Conservation (phyloP, 208 protist species). For the Wallacemonas rigidus region DNA sequence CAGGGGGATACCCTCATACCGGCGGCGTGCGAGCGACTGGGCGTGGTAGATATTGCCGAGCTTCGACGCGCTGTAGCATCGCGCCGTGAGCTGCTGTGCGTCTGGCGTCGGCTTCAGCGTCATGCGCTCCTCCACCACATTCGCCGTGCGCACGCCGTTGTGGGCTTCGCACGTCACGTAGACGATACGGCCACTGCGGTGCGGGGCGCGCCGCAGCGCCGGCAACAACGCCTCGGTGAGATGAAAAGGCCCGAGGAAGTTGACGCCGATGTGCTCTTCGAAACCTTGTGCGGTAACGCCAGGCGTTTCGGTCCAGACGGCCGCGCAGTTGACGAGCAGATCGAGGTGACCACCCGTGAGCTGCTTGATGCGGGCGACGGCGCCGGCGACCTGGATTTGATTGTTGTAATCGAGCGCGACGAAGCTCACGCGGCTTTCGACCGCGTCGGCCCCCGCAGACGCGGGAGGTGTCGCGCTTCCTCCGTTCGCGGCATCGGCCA, state of each 20-base stretch:
- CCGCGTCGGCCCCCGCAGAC: conserved; percentile 11
- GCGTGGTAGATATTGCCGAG: conserved; percentile 86
- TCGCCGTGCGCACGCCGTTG: conserved; percentile 58
- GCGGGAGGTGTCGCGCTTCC: neutral
- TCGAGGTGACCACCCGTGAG: conserved; percentile 61
- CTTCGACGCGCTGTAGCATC: conserved; percentile 82
- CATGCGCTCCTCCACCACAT: conserved; percentile 74
- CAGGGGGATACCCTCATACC: conserved; percentile 75
- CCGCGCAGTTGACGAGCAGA: conserved; percentile 80
- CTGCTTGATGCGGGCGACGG: conserved; percentile 66
- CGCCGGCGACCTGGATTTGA: conserved; percentile 59
- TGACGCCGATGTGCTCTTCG: conserved; percentile 81
- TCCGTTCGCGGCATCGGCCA: neutral
- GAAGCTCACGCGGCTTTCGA: conserved; percentile 61
- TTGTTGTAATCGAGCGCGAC: conserved; percentile 63
- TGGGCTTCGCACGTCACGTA: conserved; percentile 81
- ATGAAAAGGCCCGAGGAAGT: conserved; percentile 82
- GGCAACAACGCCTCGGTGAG: conserved; percentile 83
- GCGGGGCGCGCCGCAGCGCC: conserved; percentile 47
- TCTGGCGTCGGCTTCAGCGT: conserved; percentile 45
- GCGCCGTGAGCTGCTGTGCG: conserved; percentile 52
- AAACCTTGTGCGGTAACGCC: conserved; percentile 58
- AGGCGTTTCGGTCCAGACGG: conserved; percentile 70
- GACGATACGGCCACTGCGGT: conserved; percentile 59
- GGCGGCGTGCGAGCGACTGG: conserved; percentile 61